phyloP scores from a whole-genome alignment of 2,329 filamentous ascomycete species.

The Alternaria conjuncta region DNA sequence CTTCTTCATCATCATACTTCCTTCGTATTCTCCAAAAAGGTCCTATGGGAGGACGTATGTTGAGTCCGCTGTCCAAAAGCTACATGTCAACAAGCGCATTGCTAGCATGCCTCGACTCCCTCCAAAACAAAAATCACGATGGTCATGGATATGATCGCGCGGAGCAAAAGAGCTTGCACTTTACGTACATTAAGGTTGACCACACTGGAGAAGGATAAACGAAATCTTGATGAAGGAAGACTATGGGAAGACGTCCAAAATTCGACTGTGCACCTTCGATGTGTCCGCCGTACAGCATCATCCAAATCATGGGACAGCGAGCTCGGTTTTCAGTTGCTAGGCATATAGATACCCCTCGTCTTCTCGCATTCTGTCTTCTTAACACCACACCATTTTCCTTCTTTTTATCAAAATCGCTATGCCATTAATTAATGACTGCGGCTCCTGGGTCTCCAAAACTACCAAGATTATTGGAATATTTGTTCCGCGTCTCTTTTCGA shows the following conservation, averaged over 20 bases:
- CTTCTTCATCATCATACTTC: neutral
- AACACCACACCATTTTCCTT: neutral
- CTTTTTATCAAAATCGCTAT: neutral
- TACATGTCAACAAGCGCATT: neutral
- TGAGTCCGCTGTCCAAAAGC: neutral
- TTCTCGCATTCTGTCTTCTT: rapidly evolving
- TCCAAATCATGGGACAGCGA: neutral
- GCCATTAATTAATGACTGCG: neutral
- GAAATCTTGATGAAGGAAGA: neutral
- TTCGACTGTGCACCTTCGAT: neutral
- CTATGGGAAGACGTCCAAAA: neutral
- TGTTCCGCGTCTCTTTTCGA: neutral
- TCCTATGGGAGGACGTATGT: no score
- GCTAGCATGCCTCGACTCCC: neutral
- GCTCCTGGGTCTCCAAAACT: neutral
- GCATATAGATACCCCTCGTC: neutral
- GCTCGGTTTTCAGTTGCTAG: neutral
- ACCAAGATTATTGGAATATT: no score
- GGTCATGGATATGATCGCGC: neutral
- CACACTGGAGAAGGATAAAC: no score
- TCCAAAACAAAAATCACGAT: neutral
- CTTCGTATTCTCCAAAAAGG: neutral
- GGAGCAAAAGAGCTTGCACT: neutral
- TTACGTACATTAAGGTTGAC: neutral
- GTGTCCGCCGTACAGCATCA: neutral